Evolutionary conservation across 2,329 filamentous ascomycete genomes (phyloP), one percentile per base, ranked within the genome.

Genomic region (Fusarium nurragi): DNA sequence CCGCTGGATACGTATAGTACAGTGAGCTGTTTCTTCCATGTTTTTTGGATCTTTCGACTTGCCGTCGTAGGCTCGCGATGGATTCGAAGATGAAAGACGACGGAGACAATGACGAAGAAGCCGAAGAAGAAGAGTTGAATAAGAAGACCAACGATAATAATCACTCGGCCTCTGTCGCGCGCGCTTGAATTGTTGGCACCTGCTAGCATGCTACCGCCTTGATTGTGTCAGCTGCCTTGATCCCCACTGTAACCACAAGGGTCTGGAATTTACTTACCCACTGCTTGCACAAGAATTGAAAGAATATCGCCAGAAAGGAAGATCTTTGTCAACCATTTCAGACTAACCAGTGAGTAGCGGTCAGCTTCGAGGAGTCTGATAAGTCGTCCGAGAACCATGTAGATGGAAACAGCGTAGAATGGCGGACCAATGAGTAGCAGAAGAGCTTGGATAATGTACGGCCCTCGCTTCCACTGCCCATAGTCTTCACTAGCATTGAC

Each of bases 41-140:
- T 80, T 3, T 64, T 53, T 3, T 43, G 19, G 6, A 51, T 21
- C 1, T 50, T 47, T 16, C 50, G 45, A 0, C 57, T 58, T 13
- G 10, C 38, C 8, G n/a, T 23, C 16, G 50, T 46, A 9, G 50
- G 55, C 1, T 44, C n/a, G n/a, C 11, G 23, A n/a, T 43, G 21
- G 30, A 71, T 61, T 6, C 70, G 60, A 4, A 52, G 53, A 56
- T 86, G 80, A 66, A 85, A 85, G 0, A 81, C 61, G 3, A 77
- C 59, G 0, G 82, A 77, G 0, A 80, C 76, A 0, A 80, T 45
- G 13, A 85, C 72, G 62, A 88, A 88, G 41, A 85, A 71, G 3
- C 77, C 76, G 44, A 88, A 86, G 50, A 83, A 79, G 13, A 84
- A 32, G 5, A 88, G 76, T 63, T 88, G 85, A 3, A 87, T 67